Conservation (phyloP, 441 rosid genomes). For the Melastoma candidum region DNA sequence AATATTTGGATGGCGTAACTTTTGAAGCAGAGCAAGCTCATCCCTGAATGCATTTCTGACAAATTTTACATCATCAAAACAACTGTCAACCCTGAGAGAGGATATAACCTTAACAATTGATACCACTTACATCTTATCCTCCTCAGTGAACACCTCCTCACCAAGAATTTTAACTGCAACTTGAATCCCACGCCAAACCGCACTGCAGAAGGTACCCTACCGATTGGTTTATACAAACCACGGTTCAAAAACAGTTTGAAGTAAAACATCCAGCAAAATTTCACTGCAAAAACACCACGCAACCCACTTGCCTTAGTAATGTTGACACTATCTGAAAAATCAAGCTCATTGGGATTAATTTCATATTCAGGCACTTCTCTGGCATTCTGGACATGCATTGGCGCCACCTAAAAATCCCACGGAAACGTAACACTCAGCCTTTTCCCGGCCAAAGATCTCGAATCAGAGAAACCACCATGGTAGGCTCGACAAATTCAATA, state of each 20-base stretch:
- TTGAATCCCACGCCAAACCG: constrained; percentile 69
- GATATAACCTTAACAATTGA: too few species aligned
- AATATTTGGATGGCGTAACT: constrained; percentile 75
- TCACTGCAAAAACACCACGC: neutral
- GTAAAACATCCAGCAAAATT: neutral
- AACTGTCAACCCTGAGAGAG: constrained; percentile 14
- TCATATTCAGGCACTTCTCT: constrained; percentile 73
- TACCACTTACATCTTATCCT: constrained; percentile 50
- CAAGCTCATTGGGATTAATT: constrained; percentile 60
- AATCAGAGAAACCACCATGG: too few species aligned
- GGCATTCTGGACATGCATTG: constrained; percentile 54
- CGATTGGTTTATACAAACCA: constrained; percentile 7
- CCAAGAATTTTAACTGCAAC: constrained; percentile 69
- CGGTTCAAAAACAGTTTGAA: neutral
- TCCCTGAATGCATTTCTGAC: constrained; percentile 64
- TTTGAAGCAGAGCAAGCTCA: constrained; percentile 73
- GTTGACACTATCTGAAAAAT: constrained; percentile 49
- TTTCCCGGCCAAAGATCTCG: too few species aligned
- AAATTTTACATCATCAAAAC: constrained; percentile 4
- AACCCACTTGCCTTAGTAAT: constrained; percentile 49
- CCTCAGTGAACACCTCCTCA: constrained; percentile 55
- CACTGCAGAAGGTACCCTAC: constrained; percentile 66
- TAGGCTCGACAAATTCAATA: neutral
- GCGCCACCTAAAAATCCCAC: constrained; percentile 36
- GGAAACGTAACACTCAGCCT: too few species aligned